Evolutionary conservation across 2,329 filamentous ascomycete species (phyloP).

Genomic region (Alternaria sp.): DNA sequence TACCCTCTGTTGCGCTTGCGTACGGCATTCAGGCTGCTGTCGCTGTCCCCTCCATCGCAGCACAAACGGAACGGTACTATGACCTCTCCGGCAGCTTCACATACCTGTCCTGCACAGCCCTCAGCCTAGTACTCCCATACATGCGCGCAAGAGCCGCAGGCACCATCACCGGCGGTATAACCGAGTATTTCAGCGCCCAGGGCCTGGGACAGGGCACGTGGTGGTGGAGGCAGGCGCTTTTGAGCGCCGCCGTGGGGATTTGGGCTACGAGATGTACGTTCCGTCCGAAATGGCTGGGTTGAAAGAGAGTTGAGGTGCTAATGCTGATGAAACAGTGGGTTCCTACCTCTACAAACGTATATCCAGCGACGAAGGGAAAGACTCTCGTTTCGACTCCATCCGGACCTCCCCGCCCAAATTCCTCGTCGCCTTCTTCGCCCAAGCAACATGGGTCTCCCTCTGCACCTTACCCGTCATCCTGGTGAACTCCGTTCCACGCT

Average conservation of each 20-base stretch:
- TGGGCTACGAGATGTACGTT: conserved; percentile 67
- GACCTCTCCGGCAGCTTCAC: conserved; percentile 71
- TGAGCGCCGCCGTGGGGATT: conserved; percentile 63
- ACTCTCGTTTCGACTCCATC: conserved; percentile 65
- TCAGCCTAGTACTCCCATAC: conserved; percentile 67
- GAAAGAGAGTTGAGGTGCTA: neutral
- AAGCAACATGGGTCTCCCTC: conserved; percentile 73
- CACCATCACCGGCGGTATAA: conserved; percentile 45
- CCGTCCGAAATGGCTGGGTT: neutral
- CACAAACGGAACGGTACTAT: conserved; percentile 70
- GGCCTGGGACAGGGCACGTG: conserved; percentile 35
- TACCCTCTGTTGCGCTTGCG: conserved; percentile 67
- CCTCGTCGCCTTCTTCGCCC: conserved; percentile 62
- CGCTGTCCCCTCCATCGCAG: conserved; percentile 66
- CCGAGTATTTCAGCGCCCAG: conserved; percentile 37
- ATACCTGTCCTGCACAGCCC: conserved; percentile 68
- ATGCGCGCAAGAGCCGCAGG: conserved; percentile 62
- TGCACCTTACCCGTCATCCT: conserved; percentile 70
- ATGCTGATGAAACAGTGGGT: conserved; percentile 58
- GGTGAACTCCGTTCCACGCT: conserved; percentile 66
- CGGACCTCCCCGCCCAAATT: conserved; percentile 61
- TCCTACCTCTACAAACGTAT: conserved; percentile 69
- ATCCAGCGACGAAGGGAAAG: conserved; percentile 61
- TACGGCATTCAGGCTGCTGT: conserved; percentile 68
- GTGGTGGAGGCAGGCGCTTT: conserved; percentile 68